A percentile compares a stretch with the other conserved stretches of the same genome.
These are phyloP conservation scores for Wakefieldia striispora DNA, from an alignment of 768 basidiomycete species.

Conservation along the genomic window DNA sequence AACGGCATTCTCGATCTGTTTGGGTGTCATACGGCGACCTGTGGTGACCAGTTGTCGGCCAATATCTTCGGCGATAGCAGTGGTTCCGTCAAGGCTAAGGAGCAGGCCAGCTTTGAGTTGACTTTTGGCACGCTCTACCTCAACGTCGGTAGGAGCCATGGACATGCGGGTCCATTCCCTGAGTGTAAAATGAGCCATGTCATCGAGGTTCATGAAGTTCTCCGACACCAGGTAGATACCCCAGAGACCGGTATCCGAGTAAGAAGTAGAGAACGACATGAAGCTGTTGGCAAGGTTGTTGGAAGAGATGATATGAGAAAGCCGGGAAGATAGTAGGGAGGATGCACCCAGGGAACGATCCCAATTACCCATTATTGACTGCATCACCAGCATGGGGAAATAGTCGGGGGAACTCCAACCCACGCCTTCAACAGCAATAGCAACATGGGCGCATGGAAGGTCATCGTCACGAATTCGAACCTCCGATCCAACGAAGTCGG, in stretches of 20 bases:
- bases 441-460: slow-evolving; percentile 84
- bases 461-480: slow-evolving; percentile 95
- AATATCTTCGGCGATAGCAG: slow-evolving; percentile 96
- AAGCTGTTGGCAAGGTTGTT: slow-evolving; percentile 98
- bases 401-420: slow-evolving; percentile 98
- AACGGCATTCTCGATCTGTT: slow-evolving; percentile 90
- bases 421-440: slow-evolving; percentile 96
- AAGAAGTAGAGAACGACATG: slow-evolving; percentile 99
- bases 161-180: slow-evolving; percentile 97
- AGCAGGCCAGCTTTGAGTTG: slow-evolving; percentile 95
- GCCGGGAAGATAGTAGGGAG: slow-evolving; percentile 83
- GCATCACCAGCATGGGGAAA: slow-evolving; percentile 99
- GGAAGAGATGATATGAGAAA: slow-evolving; percentile 85
- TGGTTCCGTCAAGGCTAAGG: slow-evolving; percentile 91
- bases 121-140: slow-evolving; percentile 97
- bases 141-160: slow-evolving; percentile 74
- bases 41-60: slow-evolving; percentile 96
- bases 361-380: slow-evolving; percentile 99
- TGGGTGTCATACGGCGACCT: slow-evolving; percentile 84
- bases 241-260: slow-evolving; percentile 99
- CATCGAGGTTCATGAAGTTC: slow-evolving; percentile 92
- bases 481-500: slow-evolving; percentile 89
- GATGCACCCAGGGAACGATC: slow-evolving; percentile 93
- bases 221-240: slow-evolving; percentile 97
- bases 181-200: slow-evolving; percentile 90